Conservation (phyloP, 2,329 filamentous ascomycete species). For the Penicillium sp. region DNA sequence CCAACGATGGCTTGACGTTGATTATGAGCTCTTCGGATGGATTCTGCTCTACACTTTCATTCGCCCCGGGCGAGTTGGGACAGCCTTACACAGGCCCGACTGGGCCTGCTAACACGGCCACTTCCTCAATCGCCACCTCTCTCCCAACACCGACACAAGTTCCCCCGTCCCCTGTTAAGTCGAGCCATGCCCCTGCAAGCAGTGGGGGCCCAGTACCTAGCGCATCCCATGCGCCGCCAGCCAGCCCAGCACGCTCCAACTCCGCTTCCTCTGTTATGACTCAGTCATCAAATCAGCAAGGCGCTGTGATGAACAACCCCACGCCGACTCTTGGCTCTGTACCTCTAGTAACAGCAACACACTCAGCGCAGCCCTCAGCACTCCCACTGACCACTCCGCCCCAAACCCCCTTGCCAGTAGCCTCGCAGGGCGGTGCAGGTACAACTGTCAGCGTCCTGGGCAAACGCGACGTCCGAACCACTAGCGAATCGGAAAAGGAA, state of each 20-base stretch:
- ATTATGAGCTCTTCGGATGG: conserved; percentile 97
- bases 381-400: conserved; percentile 84
- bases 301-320: conserved; percentile 64
- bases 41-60: conserved; percentile 89
- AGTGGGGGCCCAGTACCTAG: conserved; percentile 54
- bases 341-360: conserved; percentile 68
- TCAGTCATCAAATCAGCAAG: conserved; percentile 43
- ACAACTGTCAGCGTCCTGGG: conserved; percentile 52
- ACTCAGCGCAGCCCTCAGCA: conserved; percentile 48
- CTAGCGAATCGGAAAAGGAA: conserved; percentile 45
- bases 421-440: conserved; percentile 51
- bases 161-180: conserved; percentile 50
- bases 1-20: conserved; percentile 68
- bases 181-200: conserved; percentile 51
- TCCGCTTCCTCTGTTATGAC: conserved; percentile 76
- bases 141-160: conserved; percentile 64
- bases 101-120: conserved; percentile 29
- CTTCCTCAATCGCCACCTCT: conserved; percentile 58
- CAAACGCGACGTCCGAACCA: conserved; percentile 44
- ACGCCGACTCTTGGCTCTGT: conserved; percentile 72
- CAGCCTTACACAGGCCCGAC: conserved; percentile 61
- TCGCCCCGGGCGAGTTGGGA: conserved; percentile 76
- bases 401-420: conserved; percentile 64
- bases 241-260: conserved; percentile 78
- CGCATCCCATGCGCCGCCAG: conserved; percentile 52